Evolutionary conservation across 2,329 filamentous ascomycete species (phyloP).

Genomic region (Ophiosphaerella korrae): DNA sequence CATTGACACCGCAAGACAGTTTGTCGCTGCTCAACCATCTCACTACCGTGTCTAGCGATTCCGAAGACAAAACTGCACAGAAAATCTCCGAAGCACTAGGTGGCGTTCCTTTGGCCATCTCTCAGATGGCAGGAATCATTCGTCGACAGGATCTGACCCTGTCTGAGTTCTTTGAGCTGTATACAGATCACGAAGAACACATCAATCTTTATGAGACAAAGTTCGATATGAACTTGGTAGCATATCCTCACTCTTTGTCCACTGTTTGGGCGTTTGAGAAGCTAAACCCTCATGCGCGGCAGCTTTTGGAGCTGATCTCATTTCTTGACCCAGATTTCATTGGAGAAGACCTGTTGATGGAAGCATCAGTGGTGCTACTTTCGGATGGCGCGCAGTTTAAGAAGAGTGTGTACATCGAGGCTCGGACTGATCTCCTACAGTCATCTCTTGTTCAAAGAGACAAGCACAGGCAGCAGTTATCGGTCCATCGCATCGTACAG

Average conservation of each 20-base stretch:
- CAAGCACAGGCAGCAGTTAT: constrained; percentile 5
- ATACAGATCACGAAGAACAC: constrained; percentile 8
- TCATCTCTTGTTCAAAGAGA: constrained; percentile 6
- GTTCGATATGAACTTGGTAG: not conserved
- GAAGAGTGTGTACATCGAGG: constrained; percentile 2
- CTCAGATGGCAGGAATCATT: constrained; percentile 26
- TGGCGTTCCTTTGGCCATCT: constrained; percentile 22
- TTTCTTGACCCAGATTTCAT: constrained; percentile 11
- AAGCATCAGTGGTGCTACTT: constrained; percentile 5
- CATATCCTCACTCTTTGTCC: constrained; percentile 5
- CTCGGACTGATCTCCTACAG: constrained; percentile 6
- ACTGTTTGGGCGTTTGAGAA: constrained; percentile 11
- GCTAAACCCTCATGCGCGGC: constrained; percentile 5
- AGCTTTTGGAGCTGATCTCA: constrained; percentile 7
- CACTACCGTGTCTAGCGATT: not conserved
- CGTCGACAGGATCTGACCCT: constrained; percentile 8
- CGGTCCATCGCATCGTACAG: constrained; percentile 8
- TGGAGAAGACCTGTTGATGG: constrained; percentile 7
- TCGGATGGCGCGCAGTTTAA: constrained; percentile 1
- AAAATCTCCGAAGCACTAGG: constrained; percentile 10
- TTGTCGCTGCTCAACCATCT: constrained; percentile 6
- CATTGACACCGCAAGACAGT: constrained; percentile 8
- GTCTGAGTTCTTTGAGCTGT: constrained; percentile 11
- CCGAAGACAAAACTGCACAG: not conserved
- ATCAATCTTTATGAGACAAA: constrained; percentile 5